A percentile compares a stretch with the other conserved stretches of the same genome.
phyloP scores from a whole-genome alignment of 176 grass and related monocot genomes.

The Panicum miliaceum region DNA sequence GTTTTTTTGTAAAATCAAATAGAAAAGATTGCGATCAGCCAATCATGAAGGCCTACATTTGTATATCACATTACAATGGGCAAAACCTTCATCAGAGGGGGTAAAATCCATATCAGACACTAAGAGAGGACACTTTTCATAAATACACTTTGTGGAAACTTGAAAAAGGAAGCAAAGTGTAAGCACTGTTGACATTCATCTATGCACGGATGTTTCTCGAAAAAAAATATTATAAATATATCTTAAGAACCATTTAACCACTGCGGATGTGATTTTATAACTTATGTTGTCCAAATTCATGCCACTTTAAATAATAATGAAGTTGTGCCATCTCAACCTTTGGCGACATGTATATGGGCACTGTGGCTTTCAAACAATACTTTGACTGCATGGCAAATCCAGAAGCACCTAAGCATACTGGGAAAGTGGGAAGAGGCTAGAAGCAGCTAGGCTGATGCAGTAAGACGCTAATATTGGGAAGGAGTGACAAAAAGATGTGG shows the following conservation, averaged over 20 bases:
- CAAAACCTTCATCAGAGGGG: not conserved
- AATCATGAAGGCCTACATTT: not conserved
- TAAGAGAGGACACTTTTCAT: not conserved
- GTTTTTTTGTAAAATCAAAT: constrained; percentile 1
- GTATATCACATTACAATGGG: constrained; percentile 18
- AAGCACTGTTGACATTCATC: constrained; percentile 5
- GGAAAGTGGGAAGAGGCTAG: too few species aligned
- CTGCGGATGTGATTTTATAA: not conserved
- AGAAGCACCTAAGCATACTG: not conserved
- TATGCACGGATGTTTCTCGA: not conserved
- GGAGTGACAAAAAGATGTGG: not conserved
- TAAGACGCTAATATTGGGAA: constrained; percentile 24
- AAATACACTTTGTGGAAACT: not conserved
- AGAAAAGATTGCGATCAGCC: not conserved
- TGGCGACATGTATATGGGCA: not conserved
- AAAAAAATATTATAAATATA: not conserved
- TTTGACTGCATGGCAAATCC: not conserved
- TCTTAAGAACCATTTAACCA: constrained; percentile 8
- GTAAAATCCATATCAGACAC: not conserved
- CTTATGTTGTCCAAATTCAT: not conserved
- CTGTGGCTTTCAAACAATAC: not conserved
- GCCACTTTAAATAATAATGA: not conserved
- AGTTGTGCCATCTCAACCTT: constrained; percentile 4
- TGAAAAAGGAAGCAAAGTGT: constrained; percentile 20
- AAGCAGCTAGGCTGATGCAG: too few species aligned